Conservation (phyloP, 441 rosid genomes). For the Pelargonium fulgidum region DNA sequence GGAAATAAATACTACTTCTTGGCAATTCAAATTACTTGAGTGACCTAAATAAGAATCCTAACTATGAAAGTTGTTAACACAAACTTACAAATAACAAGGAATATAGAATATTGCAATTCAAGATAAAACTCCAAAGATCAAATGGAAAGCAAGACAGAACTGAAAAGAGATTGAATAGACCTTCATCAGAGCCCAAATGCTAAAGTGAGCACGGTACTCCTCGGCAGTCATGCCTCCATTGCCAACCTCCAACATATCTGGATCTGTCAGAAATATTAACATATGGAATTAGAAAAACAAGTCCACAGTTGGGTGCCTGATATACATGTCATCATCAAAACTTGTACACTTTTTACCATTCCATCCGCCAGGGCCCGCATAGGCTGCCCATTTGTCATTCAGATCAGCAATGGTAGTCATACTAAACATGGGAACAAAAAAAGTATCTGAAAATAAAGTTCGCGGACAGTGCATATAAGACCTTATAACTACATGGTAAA, state of each 20-base stretch:
- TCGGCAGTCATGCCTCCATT: slow-evolving; percentile 91
- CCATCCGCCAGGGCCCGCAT: slow-evolving; percentile 99
- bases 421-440: slow-evolving; percentile 31
- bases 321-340: background rate
- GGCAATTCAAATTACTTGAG: no score
- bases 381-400: slow-evolving; percentile 89
- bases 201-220: slow-evolving; percentile 86
- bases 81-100: no score
- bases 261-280: slow-evolving; percentile 45
- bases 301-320: background rate
- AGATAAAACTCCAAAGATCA: background rate
- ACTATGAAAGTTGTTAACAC: no score
- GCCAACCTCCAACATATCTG: slow-evolving; percentile 98
- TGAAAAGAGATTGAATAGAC: slow-evolving; percentile 21
- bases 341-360: slow-evolving; percentile 48
- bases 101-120: no score
- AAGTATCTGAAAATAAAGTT: no score
- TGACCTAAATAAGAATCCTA: no score
- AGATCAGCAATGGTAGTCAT: slow-evolving; percentile 85
- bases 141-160: slow-evolving; percentile 7
- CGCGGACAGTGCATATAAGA: no score
- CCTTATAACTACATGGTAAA: no score
- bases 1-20: no score
- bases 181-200: slow-evolving; percentile 99
- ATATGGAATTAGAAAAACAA: slow-evolving; percentile 12